Percentiles rank a stretch among this genome's conserved stretches.
Conservation (phyloP, 257 asterid species). For the Solanum appendiculatum region DNA sequence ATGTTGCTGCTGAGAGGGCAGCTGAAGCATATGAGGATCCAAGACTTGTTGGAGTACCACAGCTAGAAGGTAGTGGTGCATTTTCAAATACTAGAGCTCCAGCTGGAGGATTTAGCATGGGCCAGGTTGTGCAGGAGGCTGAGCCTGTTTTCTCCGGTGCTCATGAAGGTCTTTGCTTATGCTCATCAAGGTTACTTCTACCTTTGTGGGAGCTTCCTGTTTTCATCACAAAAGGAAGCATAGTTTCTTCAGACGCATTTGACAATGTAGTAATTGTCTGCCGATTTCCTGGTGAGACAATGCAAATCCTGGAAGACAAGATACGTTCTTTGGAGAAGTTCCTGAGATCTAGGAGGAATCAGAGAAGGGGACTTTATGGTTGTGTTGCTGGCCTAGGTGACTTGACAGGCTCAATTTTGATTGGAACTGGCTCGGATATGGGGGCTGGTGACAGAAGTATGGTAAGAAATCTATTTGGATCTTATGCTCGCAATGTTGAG, state of each 20-base stretch:
- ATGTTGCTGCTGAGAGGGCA: constrained; percentile 80
- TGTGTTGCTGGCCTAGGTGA: constrained; percentile 94
- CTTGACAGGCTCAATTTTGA: constrained; percentile 76
- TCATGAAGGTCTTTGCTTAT: constrained; percentile 83
- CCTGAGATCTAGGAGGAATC: constrained; percentile 76
- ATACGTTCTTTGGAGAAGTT: constrained; percentile 83
- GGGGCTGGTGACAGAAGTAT: constrained; percentile 72
- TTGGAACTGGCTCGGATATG: constrained; percentile 66
- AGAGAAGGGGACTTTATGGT: constrained; percentile 89
- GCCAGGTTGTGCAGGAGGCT: constrained; percentile 97
- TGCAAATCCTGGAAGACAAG: constrained; percentile 86
- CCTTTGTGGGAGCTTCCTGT: constrained; percentile 98
- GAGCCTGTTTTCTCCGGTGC: constrained; percentile 97
- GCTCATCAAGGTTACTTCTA: constrained; percentile 83
- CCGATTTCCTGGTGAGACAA: constrained; percentile 70
- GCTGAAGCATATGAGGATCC: constrained; percentile 99
- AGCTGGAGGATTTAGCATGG: constrained; percentile 98
- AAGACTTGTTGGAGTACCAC: constrained; percentile 92
- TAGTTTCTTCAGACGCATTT: constrained; percentile 34
- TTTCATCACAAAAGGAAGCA: constrained; percentile 58
- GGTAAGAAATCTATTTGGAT: constrained; percentile 77
- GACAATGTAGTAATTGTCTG: constrained; percentile 60
- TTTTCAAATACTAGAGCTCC: constrained; percentile 74
- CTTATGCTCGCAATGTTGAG: constrained; percentile 53
- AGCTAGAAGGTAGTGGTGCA: constrained; percentile 87